Base-by-base conservation (phyloP, 306 rosid species). In the Ammopiptanthus mongolicus region DNA sequence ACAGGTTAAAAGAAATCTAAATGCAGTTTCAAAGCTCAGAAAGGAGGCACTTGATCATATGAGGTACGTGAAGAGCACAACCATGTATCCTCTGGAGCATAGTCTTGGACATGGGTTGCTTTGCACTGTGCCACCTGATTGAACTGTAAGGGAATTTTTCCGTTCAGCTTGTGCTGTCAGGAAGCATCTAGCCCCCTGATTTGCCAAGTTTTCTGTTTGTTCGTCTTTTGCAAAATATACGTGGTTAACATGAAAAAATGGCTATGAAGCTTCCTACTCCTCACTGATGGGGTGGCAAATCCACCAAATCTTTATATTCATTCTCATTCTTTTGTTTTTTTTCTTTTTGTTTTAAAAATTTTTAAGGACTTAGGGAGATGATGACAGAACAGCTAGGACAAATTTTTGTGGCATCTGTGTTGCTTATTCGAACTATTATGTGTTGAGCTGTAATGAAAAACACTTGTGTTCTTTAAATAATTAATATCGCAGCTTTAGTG, bases 31-130 rank as follows among this genome's bases (percentile, higher is more conserved):
- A 77, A 85, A 79, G 65, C 85, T 87, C 72, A 79, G 97, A 65
- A 88, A 85, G 77, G 86, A 69, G 6, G 95, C 93, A 37, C 74
- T 74, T 7, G 86, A 85, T 17, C 91, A 95, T 84, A 84, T 82
- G 33, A 78, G 86, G 79, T 88, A 80, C 80, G 88, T 85, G 71
- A 86, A 89, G 80, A 73, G 91, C 69, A 42, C 92, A 80, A 90
- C 92, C 78, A 79, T 91, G 93, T 95, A 95, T 74, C 98, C 98
- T 73, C 68, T 91, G 81, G 97, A 90, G 86, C 97, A 81, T 77
- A 88, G 78, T 85, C 87, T 77, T 21, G 84, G 88, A 67, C 89
- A 86, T 55, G 93, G 95, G 46, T 72, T 78, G 83, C 91, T 95
- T 50, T 95, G 98, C 90, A 86, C 96, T 44, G 89, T 87, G 71